Base-by-base conservation (phyloP, 108 stramenopile genomes). In the Discostella pseudostelligera region DNA sequence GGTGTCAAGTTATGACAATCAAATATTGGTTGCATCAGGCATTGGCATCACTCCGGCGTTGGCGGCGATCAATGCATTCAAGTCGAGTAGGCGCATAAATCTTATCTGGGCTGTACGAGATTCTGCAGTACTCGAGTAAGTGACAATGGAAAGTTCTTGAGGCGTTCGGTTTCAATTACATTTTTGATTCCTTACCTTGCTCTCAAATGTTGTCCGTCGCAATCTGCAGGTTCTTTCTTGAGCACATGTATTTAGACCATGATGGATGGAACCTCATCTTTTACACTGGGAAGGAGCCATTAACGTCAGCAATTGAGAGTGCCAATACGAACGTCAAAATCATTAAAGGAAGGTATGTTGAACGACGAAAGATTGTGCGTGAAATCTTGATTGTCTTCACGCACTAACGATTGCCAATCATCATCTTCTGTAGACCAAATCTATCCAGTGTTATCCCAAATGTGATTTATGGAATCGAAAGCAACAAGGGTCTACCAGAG, bases 1-100 rank as follows among this genome's bases (percentile, higher is more conserved):
- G 32, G 75, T 65, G 0, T 45, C 44, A 4, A 39, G 53, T 8
- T 77, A 72, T 28, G 81, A 81, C 47, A 81, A 77, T 44, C 64
- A 67, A 39, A 77, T 82, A n/a, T 32, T 72, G 14, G 72, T 82
- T 8, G 76, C 76, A 9, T 61, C 63, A 45, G 81, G 81, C 12
- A 69, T 78, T 29, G 76, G 76, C 8, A 82, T 82, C 28, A 82
- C 81, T 2, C 81, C 81, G 0, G 76, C 81, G 0, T 25, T 82
- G 13, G 56, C 66, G 5, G 72, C 67, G 4, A 78, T 82, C 49
- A 29, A 42, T 37, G 59, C 76, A 0, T 58, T 68, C 62, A 67
- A 66, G 56, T 35, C 66, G n/a, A 61, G 54, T 42, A 66, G 75
- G 19, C 54, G 73, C 35, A 65, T 68, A 42, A 78, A 82, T 47